These are phyloP conservation scores for Metarhizium brunneum DNA, from an alignment of 2,329 filamentous ascomycete species.

Conservation along the genomic window DNA sequence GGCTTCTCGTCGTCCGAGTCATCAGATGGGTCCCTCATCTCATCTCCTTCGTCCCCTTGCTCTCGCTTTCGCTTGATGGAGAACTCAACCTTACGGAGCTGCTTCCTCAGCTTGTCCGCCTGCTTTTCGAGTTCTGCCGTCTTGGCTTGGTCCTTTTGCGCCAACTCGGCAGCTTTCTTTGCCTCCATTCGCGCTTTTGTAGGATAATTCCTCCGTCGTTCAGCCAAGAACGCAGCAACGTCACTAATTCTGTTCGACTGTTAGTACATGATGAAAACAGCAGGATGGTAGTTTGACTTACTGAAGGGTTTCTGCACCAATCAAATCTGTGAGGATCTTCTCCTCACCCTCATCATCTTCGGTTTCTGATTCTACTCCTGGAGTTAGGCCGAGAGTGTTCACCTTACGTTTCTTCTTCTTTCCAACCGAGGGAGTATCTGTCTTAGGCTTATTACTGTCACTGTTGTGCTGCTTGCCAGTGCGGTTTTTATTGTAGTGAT, in stretches of 20 bases:
- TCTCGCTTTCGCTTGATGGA: constrained; percentile 61
- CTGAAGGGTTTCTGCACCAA: constrained; percentile 46
- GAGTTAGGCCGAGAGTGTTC: constrained; percentile 63
- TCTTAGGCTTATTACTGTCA: constrained; percentile 15
- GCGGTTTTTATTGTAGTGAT: constrained; percentile 20
- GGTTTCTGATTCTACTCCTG: constrained; percentile 52
- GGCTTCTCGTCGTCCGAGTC: constrained; percentile 48
- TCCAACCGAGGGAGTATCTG: constrained; percentile 35
- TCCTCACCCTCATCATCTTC: constrained; percentile 66
- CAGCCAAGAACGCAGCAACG: constrained; percentile 69
- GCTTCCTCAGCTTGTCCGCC: constrained; percentile 52
- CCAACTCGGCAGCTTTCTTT: constrained; percentile 43
- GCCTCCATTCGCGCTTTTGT: constrained; percentile 62
- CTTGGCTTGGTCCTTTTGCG: constrained; percentile 46
- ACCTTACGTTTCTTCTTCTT: constrained; percentile 66
- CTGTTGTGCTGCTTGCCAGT: constrained; percentile 8
- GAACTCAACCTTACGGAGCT: constrained; percentile 62
- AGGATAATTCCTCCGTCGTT: constrained; percentile 72
- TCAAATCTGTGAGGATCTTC: constrained; percentile 49
- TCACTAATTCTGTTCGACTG: constrained; percentile 49
- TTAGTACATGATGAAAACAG: neutral
- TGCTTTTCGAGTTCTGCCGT: constrained; percentile 49
- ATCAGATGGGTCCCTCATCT: constrained; percentile 47
- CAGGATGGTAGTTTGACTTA: constrained; percentile 26
- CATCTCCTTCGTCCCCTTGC: constrained; percentile 57